phyloP scores from a whole-genome alignment of 2,329 filamentous ascomycete genomes.

The Talaromyces rugulosus region DNA sequence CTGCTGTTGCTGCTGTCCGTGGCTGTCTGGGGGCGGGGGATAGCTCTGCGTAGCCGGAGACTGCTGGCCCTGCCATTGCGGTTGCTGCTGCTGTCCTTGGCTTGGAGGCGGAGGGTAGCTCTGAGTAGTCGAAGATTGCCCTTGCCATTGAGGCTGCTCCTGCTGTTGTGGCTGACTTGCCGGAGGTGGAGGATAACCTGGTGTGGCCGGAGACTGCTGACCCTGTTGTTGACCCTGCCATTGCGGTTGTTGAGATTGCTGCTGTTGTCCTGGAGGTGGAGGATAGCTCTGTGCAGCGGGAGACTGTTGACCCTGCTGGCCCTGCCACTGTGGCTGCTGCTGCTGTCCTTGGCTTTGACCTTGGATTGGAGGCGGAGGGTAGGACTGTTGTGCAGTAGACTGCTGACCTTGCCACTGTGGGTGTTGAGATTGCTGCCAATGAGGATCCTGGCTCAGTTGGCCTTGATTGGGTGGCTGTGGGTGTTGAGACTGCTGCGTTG shows the following conservation, averaged over 20 bases:
- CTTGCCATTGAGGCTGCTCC: slow-evolving; percentile 4
- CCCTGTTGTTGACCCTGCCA: background rate
- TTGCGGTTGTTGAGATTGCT: slow-evolving; percentile 11
- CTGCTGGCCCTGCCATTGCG: slow-evolving; percentile 6
- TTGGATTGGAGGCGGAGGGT: slow-evolving; percentile 4
- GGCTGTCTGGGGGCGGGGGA: slow-evolving; percentile 8
- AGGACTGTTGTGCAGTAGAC: slow-evolving; percentile 6
- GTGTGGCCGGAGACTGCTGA: slow-evolving; percentile 4
- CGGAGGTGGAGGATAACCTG: background rate
- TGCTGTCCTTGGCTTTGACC: slow-evolving; percentile 12
- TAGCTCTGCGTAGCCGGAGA: background rate
- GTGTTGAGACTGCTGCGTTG: background rate
- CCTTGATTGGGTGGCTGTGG: slow-evolving; percentile 6
- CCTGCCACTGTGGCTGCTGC: slow-evolving; percentile 7
- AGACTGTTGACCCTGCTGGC: slow-evolving; percentile 1
- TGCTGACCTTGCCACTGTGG: slow-evolving; percentile 9
- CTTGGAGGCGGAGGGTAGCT: slow-evolving; percentile 2
- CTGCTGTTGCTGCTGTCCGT: slow-evolving; percentile 4
- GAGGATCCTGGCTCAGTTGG: slow-evolving; percentile 12
- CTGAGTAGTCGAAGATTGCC: background rate
- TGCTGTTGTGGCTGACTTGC: slow-evolving; percentile 10
- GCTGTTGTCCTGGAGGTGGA: background rate
- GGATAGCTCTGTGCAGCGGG: slow-evolving; percentile 1
- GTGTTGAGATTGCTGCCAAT: slow-evolving; percentile 10
- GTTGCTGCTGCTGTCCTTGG: slow-evolving; percentile 5